Evolutionary conservation across 2,329 filamentous ascomycete species (phyloP), one percentile per base, ranked within the genome.

Genomic region (Cladobotryum protrusum): DNA sequence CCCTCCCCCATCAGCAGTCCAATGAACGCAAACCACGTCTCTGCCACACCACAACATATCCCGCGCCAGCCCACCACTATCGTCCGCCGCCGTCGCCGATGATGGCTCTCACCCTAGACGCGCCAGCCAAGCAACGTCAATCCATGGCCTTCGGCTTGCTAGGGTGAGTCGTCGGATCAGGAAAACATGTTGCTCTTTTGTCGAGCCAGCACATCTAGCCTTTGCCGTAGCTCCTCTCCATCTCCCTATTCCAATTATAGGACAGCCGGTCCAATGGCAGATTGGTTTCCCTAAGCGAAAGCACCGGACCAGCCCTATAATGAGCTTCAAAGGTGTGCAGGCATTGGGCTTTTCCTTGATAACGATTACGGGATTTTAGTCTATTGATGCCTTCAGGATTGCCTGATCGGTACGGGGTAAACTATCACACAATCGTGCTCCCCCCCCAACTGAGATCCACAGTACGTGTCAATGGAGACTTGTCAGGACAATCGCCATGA

Each of bases 1-100:
- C 58, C 61, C 58, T 62, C 57, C 56, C 53, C 57, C 55, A 52
- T 45, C 53, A 51, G 33, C 49, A 59, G 61, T 51, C 64, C 64
- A 67, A 67, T 67, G 59, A 66, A 56, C 54, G 60, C 50, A 52
- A 54, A 65, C 63, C 64, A 67, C 64, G 64, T 67, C 64, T 67
- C 56, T 60, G 54, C 59, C 61, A 62, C 56, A 59, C 55, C 53
- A 46, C 50, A 52, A 35, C 43, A 39, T 50, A 50, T 52, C 46
- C 52, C 46, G 50, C 52, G 47, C 62, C 61, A 63, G 50, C 41
- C 50, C 49, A 51, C 49, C 24, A 29, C 24, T 29, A 29, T 29
- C 49, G 45, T 48, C 45, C 45, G 45, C 45, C 49, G 44, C 49
- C 45, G 49, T 32, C 37, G 45, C 44, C 40, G 24, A 29, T 29